phyloP scores from a whole-genome alignment of 2,329 filamentous ascomycete genomes.

The Calonectria hawksworthii region DNA sequence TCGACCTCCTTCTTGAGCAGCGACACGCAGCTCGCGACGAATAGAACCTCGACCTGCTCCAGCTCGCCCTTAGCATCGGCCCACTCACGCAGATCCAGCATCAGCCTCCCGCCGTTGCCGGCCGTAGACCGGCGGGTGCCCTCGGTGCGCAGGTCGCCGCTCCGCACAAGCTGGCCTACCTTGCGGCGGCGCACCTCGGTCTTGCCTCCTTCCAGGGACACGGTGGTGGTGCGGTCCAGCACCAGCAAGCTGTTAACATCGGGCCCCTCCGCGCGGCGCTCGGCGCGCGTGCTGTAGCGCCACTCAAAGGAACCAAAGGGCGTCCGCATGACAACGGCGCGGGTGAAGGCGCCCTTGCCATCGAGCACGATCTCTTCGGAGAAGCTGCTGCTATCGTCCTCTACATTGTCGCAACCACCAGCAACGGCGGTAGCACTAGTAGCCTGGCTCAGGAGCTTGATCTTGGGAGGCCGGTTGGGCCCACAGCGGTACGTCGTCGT shows the following conservation, averaged over 20 bases:
- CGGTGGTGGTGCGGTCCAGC: conserved; percentile 61
- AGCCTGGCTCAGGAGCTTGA: conserved; percentile 48
- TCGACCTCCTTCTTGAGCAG: conserved; percentile 79
- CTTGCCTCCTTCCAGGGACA: conserved; percentile 47
- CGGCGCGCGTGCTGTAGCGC: conserved; percentile 64
- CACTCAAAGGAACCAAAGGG: conserved; percentile 67
- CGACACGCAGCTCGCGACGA: conserved; percentile 68
- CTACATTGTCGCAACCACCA: neutral
- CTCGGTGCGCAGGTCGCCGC: conserved; percentile 53
- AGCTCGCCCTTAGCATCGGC: conserved; percentile 49
- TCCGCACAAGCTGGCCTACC: conserved; percentile 61
- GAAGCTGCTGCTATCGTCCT: neutral
- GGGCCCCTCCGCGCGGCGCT: conserved; percentile 58
- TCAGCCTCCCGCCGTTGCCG: conserved; percentile 65
- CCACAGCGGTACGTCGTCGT: conserved; percentile 71
- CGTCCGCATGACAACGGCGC: conserved; percentile 61
- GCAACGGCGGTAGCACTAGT: no score
- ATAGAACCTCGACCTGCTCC: conserved; percentile 62
- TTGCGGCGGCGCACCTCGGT: conserved; percentile 47
- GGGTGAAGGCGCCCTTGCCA: conserved; percentile 59
- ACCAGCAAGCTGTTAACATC: conserved; percentile 60
- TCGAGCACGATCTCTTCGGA: conserved; percentile 45
- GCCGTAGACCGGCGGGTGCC: conserved; percentile 56
- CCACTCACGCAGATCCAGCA: conserved; percentile 58
- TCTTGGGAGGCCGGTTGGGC: conserved; percentile 63